Evolutionary conservation across 2,329 filamentous ascomycete genomes (phyloP).

Genomic region (Biscogniauxia sp.): DNA sequence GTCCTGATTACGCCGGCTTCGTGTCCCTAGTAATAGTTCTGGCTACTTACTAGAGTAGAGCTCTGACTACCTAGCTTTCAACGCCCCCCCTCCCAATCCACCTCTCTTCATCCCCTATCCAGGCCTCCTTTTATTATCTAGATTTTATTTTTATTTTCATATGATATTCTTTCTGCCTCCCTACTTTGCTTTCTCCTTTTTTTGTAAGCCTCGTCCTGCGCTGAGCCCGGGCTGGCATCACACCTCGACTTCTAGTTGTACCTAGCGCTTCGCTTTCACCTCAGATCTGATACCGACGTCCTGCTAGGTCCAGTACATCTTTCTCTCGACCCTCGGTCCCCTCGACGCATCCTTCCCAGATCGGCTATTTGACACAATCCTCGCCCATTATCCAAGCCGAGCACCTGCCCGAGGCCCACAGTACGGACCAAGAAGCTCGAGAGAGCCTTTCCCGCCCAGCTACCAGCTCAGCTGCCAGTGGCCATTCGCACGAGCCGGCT

Average conservation of each 20-base stretch:
- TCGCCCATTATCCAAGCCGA: slow-evolving; percentile 64
- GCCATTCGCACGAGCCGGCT: slow-evolving; percentile 33
- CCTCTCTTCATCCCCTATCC: slow-evolving; percentile 2
- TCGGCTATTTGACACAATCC: slow-evolving; percentile 66
- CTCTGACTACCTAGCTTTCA: neutral
- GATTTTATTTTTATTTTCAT: neutral
- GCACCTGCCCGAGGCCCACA: slow-evolving; percentile 45
- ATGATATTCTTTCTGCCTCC: neutral
- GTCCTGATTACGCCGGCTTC: neutral
- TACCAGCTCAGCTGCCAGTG: slow-evolving; percentile 34
- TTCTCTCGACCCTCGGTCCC: slow-evolving; percentile 46
- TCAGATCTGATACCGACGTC: slow-evolving; percentile 11
- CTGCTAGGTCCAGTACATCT: slow-evolving; percentile 22
- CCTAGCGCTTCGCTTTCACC: neutral
- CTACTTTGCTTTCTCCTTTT: slow-evolving; percentile 3
- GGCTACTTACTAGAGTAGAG: slow-evolving; percentile 1
- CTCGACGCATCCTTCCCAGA: slow-evolving; percentile 62
- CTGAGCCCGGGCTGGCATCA: neutral
- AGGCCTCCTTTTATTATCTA: neutral
- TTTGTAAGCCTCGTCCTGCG: neutral
- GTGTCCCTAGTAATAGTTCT: slow-evolving; percentile 9
- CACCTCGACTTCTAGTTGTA: neutral
- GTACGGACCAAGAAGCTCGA: slow-evolving; percentile 32
- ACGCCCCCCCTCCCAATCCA: neutral
- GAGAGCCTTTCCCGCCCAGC: slow-evolving; percentile 36